phyloP scores from a whole-genome alignment of 495 filamentous ascomycete genomes.

The Hypoxylon crocopeplum region DNA sequence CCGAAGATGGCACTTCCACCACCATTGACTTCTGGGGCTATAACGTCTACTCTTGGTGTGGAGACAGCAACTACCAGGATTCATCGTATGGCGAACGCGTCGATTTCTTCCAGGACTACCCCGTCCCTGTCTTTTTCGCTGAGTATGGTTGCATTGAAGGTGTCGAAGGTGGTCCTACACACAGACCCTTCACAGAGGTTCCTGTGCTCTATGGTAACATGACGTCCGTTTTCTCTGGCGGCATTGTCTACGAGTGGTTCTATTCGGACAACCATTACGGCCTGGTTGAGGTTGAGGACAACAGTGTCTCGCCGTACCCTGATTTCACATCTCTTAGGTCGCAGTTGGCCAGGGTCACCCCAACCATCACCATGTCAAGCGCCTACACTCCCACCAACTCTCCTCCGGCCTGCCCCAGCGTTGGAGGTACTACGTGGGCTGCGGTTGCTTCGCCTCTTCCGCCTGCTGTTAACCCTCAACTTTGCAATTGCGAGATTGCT shows the following conservation, averaged over 20 bases:
- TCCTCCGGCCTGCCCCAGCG: conserved; percentile 72
- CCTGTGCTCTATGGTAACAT: conserved; percentile 75
- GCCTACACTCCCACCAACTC: conserved; percentile 84
- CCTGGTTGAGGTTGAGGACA: conserved; percentile 70
- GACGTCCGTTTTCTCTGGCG: conserved; percentile 85
- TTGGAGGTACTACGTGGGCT: conserved; percentile 69
- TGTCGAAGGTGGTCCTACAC: conserved; percentile 56
- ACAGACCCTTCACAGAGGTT: conserved; percentile 85
- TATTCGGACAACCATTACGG: conserved; percentile 89
- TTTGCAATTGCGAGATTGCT: conserved; percentile 82
- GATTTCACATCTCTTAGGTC: conserved; percentile 79
- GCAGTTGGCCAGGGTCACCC: conserved; percentile 70
- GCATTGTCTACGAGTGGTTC: conserved; percentile 98
- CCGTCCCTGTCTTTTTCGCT: conserved; percentile 93
- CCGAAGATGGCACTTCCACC: conserved; percentile 54
- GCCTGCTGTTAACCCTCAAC: conserved; percentile 71
- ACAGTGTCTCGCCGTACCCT: conserved; percentile 63
- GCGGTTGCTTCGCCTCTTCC: conserved; percentile 74
- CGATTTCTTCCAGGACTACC: conserved; percentile 84
- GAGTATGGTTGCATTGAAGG: conserved; percentile 90
- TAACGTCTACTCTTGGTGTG: conserved; percentile 99
- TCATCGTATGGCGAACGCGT: conserved; percentile 83
- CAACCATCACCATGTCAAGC: conserved; percentile 65
- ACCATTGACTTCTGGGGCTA: conserved; percentile 97
- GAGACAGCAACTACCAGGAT: conserved; percentile 68